Conservation (phyloP, 306 rosid genomes). For the Cucumis hystrix region DNA sequence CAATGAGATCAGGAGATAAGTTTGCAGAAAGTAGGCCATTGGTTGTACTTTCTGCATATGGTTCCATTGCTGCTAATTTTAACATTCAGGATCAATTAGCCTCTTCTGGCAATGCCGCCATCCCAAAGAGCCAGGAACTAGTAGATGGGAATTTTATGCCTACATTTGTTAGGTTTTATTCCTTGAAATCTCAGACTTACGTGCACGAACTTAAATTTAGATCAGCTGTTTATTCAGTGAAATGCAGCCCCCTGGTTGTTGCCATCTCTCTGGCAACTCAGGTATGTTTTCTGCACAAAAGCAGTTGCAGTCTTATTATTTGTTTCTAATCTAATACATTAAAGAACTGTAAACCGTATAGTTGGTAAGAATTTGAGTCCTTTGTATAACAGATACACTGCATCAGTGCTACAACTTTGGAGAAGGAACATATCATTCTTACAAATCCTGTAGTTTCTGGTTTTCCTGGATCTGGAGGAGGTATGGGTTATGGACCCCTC, state of each 20-base stretch:
- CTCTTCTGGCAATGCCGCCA: constrained; percentile 29
- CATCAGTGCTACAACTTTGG: constrained; percentile 59
- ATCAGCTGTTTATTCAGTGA: constrained; percentile 67
- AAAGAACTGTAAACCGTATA: not conserved
- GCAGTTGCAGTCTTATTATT: not conserved
- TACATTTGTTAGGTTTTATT: constrained; percentile 65
- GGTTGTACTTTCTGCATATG: constrained; percentile 65
- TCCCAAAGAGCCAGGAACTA: constrained; percentile 43
- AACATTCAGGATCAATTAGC: constrained; percentile 36
- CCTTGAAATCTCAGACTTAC: constrained; percentile 70
- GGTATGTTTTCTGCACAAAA: constrained; percentile 29
- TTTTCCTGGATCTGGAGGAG: constrained; percentile 63
- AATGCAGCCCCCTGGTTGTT: constrained; percentile 83
- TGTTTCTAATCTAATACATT: not conserved
- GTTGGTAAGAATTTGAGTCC: not conserved
- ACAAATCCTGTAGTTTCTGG: constrained; percentile 60
- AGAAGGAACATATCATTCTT: constrained; percentile 67
- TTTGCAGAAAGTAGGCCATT: constrained; percentile 57
- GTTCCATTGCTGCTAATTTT: constrained; percentile 43
- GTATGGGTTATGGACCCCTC: constrained; percentile 84
- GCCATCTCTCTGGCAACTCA: constrained; percentile 74
- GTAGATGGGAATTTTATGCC: constrained; percentile 51
- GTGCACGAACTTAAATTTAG: constrained; percentile 78
- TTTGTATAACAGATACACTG: constrained; percentile 70
- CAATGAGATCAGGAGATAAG: constrained; percentile 51